Base-by-base conservation (phyloP, 208 protist genomes). In the Leishmania major region DNA sequence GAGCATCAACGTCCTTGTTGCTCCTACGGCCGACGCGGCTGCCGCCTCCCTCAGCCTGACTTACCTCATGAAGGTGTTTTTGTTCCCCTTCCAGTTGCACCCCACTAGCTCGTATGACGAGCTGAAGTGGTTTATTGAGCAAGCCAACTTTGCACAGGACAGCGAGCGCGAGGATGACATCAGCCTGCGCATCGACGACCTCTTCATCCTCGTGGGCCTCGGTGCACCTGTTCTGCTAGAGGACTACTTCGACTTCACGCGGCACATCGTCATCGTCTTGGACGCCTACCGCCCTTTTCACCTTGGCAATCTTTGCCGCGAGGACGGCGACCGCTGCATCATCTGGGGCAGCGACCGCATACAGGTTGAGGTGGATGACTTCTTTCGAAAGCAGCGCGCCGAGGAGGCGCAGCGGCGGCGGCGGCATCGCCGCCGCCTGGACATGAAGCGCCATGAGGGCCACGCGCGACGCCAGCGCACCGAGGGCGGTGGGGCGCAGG, bases 191-290 rank as follows among this genome's bases (percentile, higher is more conserved):
- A 55, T 85, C 28, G 87, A 87, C 31, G 95, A 97, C 79, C 84
- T 96, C 37, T 97, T 95, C 79, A 35, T 97, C 11, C 88, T 97
- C 28, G 82, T 97, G 49, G 95, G 95, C 59, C 86, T 96, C 47
- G 95, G 95, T 28, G 93, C 87, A 1, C 76, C 92, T 1, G 80
- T 96, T 7, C 66, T 79, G 43, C 83, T 97, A 19, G 47, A 67
- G 17, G 78, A 90, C 31, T 93, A 91, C 76, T 97, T 97, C 78
- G 87, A 96, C 69, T 82, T 93, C 11, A 35, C 84, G 11, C 87
- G 90, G 28, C 92, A 97, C 75, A 87, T 96, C 57, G 92, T 97
- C 7, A 74, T 96, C 49, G 91, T 97, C 43, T 79, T 97, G 31
- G 95, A 97, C 51, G 84, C 92, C 31, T 90, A 91, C 79, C 92